These are phyloP conservation scores for Tolypocladium nubicola DNA, from an alignment of 2,329 filamentous ascomycete genomes.

Conservation along the genomic window DNA sequence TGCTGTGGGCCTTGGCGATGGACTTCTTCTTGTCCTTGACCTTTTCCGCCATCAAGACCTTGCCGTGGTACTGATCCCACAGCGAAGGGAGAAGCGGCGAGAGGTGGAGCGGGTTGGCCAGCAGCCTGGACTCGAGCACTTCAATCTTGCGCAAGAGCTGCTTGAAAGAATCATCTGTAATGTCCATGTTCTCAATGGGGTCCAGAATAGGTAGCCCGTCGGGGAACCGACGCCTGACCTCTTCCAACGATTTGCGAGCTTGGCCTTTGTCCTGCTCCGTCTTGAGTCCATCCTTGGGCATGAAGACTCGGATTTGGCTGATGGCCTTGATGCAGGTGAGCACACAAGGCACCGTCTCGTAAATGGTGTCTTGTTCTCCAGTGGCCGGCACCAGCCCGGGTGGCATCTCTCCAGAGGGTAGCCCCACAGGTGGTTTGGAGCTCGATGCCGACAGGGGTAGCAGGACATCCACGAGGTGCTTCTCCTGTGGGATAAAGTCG, in stretches of 20 bases:
- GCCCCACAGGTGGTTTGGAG: conserved; percentile 29
- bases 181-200: conserved; percentile 92
- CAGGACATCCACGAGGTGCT: conserved; percentile 73
- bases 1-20: conserved; percentile 73
- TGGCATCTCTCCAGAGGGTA: conserved; percentile 35
- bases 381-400: conserved; percentile 42
- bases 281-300: conserved; percentile 64
- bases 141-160: conserved; percentile 92
- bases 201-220: conserved; percentile 85
- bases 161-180: conserved; percentile 87
- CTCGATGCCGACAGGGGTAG: conserved; percentile 47
- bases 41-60: conserved; percentile 63
- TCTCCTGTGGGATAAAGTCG: conserved; percentile 63
- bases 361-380: conserved; percentile 18
- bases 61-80: conserved; percentile 78
- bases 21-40: conserved; percentile 85
- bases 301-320: conserved; percentile 71
- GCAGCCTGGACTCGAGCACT: conserved; percentile 79
- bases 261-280: conserved; percentile 54
- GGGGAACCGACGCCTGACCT: conserved; percentile 79
- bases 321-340: conserved; percentile 79
- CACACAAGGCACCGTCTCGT: conserved; percentile 59
- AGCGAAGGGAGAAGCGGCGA: conserved; percentile 74
- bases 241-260: conserved; percentile 59
- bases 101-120: conserved; percentile 85